These are phyloP conservation scores for Thermochaetoides thermophila DNA, from an alignment of 495 filamentous ascomycete genomes.

Conservation along the genomic window DNA sequence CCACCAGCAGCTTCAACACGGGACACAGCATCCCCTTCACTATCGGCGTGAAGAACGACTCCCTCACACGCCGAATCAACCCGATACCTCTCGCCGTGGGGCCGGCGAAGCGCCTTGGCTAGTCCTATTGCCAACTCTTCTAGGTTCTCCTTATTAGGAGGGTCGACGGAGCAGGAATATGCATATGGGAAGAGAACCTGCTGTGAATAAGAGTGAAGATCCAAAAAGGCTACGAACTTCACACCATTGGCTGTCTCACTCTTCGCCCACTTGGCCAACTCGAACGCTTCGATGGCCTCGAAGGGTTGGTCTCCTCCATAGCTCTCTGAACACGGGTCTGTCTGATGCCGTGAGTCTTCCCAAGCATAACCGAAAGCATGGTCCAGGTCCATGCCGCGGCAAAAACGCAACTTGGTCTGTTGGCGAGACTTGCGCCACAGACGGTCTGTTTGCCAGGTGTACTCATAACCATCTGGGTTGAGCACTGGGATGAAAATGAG, in stretches of 20 bases:
- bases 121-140: slow-evolving; percentile 79
- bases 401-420: slow-evolving; percentile 65
- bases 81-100: slow-evolving; percentile 59
- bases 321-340: slow-evolving; percentile 83
- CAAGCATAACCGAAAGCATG: slow-evolving; percentile 74
- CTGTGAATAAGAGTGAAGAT: slow-evolving; percentile 92
- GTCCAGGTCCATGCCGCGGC: slow-evolving; percentile 79
- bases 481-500: slow-evolving; percentile 76
- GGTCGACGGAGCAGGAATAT: slow-evolving; percentile 59
- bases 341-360: slow-evolving; percentile 48
- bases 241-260: slow-evolving; percentile 67
- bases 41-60: slow-evolving; percentile 32
- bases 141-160: slow-evolving; percentile 79
- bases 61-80: slow-evolving; percentile 84
- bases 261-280: slow-evolving; percentile 68
- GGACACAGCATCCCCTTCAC: slow-evolving; percentile 15
- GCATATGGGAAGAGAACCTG: slow-evolving; percentile 89
- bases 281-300: slow-evolving; percentile 62
- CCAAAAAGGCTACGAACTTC: slow-evolving; percentile 67
- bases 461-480: slow-evolving; percentile 89
- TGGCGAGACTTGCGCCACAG: slow-evolving; percentile 95
- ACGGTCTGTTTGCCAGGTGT: slow-evolving; percentile 82
- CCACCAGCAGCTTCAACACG: slow-evolving; percentile 59
- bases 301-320: slow-evolving; percentile 77
- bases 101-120: slow-evolving; percentile 74